Conservation (phyloP, 352 stramenopile genomes). For the Phytopythium helicoides region DNA sequence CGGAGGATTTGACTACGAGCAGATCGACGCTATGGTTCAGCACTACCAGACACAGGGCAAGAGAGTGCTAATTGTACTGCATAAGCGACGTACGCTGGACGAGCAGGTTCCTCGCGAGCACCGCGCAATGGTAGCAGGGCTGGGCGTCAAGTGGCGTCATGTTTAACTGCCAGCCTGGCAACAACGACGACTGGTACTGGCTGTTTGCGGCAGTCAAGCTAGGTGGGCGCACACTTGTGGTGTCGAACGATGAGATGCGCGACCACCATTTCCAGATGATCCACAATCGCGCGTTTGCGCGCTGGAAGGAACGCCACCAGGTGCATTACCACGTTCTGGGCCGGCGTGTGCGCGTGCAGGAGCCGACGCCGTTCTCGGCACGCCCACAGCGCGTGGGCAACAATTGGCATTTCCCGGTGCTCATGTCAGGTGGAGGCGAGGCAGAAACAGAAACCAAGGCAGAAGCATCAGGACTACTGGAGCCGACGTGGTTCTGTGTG, state of each 20-base stretch:
- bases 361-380: constrained; percentile 59
- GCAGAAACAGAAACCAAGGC: no score
- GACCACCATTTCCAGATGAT: constrained; percentile 99
- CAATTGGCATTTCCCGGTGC: constrained; percentile 65
- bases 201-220: constrained; percentile 93
- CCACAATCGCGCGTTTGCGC: constrained; percentile 91
- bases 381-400: constrained; percentile 53
- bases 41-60: constrained; percentile 89
- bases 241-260: constrained; percentile 99
- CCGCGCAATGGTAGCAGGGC: constrained; percentile 57
- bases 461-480: not conserved
- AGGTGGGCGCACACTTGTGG: constrained; percentile 75
- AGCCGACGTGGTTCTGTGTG: constrained; percentile 6
- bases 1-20: constrained; percentile 93
- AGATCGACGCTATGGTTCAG: constrained; percentile 93
- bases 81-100: constrained; percentile 92
- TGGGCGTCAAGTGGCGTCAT: constrained; percentile 81
- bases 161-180: constrained; percentile 92
- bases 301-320: constrained; percentile 97
- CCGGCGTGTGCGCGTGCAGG: constrained; percentile 34
- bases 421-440: no score
- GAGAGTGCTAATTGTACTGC: constrained; percentile 93
- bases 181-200: constrained; percentile 99
- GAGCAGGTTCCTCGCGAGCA: constrained; percentile 82
- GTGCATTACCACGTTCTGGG: constrained; percentile 88